Conservation (phyloP, 2,329 filamentous ascomycete species). For the Aspergillus amoenus region DNA sequence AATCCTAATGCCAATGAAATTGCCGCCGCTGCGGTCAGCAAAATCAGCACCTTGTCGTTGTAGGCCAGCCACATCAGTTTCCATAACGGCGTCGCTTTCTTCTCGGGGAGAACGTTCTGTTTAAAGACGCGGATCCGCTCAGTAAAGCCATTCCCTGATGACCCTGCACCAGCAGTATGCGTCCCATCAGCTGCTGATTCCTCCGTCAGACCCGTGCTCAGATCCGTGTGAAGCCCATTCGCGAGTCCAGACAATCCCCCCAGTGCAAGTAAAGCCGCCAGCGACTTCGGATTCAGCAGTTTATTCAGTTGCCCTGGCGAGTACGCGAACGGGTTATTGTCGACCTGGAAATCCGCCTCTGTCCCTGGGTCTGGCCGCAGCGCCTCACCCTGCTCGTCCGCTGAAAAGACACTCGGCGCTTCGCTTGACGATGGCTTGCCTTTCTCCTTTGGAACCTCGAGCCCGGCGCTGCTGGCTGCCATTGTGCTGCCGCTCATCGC, state of each 20-base stretch:
- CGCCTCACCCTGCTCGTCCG: slow-evolving; percentile 48
- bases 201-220: slow-evolving; percentile 65
- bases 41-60: slow-evolving; percentile 73
- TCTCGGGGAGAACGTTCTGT: slow-evolving; percentile 64
- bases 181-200: slow-evolving; percentile 46
- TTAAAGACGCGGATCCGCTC: slow-evolving; percentile 44
- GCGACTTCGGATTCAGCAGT: slow-evolving; percentile 72
- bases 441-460: slow-evolving; percentile 7
- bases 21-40: slow-evolving; percentile 65
- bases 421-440: not conserved
- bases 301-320: slow-evolving; percentile 70
- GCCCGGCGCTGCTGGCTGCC: slow-evolving; percentile 8
- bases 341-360: slow-evolving; percentile 71
- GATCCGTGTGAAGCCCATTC: slow-evolving; percentile 66
- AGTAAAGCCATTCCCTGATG: not conserved
- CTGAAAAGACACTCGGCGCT: slow-evolving; percentile 9
- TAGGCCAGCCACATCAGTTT: slow-evolving; percentile 72
- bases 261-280: slow-evolving; percentile 69
- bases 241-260: slow-evolving; percentile 70
- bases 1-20: slow-evolving; percentile 72
- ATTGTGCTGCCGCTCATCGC: slow-evolving; percentile 19
- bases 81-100: slow-evolving; percentile 65
- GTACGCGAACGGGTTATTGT: slow-evolving; percentile 69
- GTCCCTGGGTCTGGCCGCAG: slow-evolving; percentile 72
- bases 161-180: not conserved